Evolutionary conservation across 2,329 filamentous ascomycete species (phyloP).

Genomic region (Aspergillus oerlinghausenensis): DNA sequence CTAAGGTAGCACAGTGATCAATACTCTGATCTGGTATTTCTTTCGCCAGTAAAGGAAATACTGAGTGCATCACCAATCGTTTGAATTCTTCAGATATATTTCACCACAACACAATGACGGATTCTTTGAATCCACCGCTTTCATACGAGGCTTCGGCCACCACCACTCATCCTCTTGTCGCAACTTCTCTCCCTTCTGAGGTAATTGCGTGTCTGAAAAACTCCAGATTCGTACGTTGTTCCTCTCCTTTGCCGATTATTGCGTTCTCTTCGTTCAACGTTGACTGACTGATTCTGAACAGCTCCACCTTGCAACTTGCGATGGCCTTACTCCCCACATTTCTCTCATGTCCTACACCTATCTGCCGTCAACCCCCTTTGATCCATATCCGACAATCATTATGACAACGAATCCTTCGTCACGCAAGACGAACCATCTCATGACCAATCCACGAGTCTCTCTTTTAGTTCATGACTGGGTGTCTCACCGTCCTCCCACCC

Average conservation of each 20-base stretch:
- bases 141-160: constrained; percentile 72
- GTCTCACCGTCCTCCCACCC: constrained; percentile 80
- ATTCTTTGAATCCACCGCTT: constrained; percentile 59
- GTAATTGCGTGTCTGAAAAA: constrained; percentile 90
- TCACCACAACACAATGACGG: constrained; percentile 32
- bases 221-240: constrained; percentile 73
- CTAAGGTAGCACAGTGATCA: not conserved
- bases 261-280: constrained; percentile 6
- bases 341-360: constrained; percentile 99
- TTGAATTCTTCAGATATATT: not conserved
- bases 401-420: constrained; percentile 82
- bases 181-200: constrained; percentile 69
- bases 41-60: not conserved
- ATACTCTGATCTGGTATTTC: not conserved
- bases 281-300: constrained; percentile 34
- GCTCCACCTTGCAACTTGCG: constrained; percentile 93
- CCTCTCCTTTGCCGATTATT: constrained; percentile 8
- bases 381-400: constrained; percentile 75
- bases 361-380: constrained; percentile 70
- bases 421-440: constrained; percentile 68
- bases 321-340: constrained; percentile 78
- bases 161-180: constrained; percentile 65
- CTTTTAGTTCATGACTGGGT: constrained; percentile 98
- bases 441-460: constrained; percentile 80
- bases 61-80: not conserved